Base-by-base conservation (phyloP, 1,284 basidiomycete species). In the Fomitopsis schrenkii region DNA sequence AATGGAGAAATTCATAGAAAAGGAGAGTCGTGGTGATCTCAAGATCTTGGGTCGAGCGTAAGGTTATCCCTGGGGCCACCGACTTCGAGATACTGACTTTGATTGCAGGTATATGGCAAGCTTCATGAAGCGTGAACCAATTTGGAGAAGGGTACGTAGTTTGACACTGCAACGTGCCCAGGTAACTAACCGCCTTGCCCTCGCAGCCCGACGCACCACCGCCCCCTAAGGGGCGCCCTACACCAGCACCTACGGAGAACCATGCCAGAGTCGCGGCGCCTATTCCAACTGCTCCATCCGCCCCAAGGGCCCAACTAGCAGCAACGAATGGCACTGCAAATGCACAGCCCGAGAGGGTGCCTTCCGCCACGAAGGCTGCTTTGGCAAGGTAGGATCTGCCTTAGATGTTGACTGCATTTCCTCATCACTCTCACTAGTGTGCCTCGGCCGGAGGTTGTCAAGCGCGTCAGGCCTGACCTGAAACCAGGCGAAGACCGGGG, bases 21-120 rank as follows among this genome's bases (percentile, higher is more conserved):
- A 79, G 19, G 94, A 95, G 74, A 85, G 87, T 62, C 84, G 91
- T 17, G 87, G 86, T n/a, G 90, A 94, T 70, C 75, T 96, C 50
- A 93, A 93, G 71, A 89, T 94, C 62, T 77, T 95, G 42, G 90
- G 87, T 7, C 80, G 85, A 74, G 88, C 92, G 86, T 94, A 74
- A 71, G 85, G 62, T 8, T 35, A 62, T 52, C 57, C 44, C 52
- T 55, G 42, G 3, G n/a, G 38, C 35, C 40, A 57, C 26, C n/a
- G 46, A 46, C 50, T 55, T 7, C 59, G 50, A 55, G 55, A 7
- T 5, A 2, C 19, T 19, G 44, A 52, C 15, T 55, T 26, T n/a
- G 38, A 35, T 58, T 41, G 19, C 59, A 90, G 88, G 26, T 91
- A 91, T 71, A 82, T 83, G 40, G 87, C 89, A 2, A 83, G 85